phyloP scores from a whole-genome alignment of 2,329 filamentous ascomycete species.

The Botrytis cinerea region DNA sequence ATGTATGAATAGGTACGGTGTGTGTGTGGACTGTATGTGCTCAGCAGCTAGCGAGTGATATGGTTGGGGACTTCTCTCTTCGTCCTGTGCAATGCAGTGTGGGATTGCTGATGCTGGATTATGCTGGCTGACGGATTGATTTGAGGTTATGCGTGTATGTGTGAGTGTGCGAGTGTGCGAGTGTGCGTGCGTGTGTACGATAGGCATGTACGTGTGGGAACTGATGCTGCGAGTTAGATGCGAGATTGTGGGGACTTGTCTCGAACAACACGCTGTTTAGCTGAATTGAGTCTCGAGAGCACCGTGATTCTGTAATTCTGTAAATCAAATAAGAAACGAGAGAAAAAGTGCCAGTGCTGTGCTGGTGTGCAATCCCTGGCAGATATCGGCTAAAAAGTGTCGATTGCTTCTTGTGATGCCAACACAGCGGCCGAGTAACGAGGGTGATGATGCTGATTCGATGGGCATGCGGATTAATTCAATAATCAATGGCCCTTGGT shows the following conservation, averaged over 20 bases:
- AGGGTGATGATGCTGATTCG: conserved; percentile 15
- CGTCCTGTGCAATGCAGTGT: conserved; percentile 12
- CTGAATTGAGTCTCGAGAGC: not conserved
- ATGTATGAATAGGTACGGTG: too few relatives aligned
- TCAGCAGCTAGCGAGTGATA: not conserved
- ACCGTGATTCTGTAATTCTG: conserved; percentile 1
- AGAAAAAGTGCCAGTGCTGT: not conserved
- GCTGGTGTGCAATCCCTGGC: conserved; percentile 16
- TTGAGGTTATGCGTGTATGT: conserved; percentile 9
- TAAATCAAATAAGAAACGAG: conserved; percentile 7
- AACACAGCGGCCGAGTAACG: conserved; percentile 29
- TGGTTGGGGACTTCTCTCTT: not conserved
- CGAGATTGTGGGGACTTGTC: conserved; percentile 22
- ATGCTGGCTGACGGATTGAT: conserved; percentile 12
- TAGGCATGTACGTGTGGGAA: conserved; percentile 8
- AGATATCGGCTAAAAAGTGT: conserved; percentile 24
- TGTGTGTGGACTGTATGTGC: not conserved
- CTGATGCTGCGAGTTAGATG: conserved; percentile 9
- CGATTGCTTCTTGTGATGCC: conserved; percentile 34
- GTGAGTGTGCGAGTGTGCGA: not conserved
- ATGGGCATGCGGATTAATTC: conserved; percentile 14
- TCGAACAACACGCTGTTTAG: conserved; percentile 21
- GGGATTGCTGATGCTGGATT: conserved; percentile 8
- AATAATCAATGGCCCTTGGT: not conserved
- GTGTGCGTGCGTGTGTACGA: not conserved